Conservation (phyloP, 495 filamentous ascomycete genomes). For the Delitschia confertaspora region DNA sequence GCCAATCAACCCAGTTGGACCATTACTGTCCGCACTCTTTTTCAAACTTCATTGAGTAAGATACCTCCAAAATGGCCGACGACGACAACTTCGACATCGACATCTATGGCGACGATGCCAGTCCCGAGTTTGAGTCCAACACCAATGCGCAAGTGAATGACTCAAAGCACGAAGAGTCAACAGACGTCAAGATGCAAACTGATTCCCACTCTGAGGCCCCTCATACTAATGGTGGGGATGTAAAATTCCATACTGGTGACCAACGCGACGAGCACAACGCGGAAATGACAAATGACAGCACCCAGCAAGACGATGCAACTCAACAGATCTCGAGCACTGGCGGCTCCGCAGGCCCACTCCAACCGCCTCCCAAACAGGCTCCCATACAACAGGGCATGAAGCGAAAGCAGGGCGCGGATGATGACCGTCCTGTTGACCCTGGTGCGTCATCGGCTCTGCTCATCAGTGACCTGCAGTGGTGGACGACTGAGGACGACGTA, state of each 20-base stretch:
- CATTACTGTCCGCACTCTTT: not conserved
- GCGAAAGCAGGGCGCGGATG: constrained; percentile 44
- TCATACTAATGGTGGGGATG: not conserved
- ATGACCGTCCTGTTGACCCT: constrained; percentile 70
- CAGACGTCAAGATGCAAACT: constrained; percentile 16
- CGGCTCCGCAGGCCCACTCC: constrained; percentile 35
- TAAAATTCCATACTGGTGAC: constrained; percentile 3
- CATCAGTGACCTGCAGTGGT: constrained; percentile 88
- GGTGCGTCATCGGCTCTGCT: constrained; percentile 74
- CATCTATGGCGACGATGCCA: constrained; percentile 78
- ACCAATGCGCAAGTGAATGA: constrained; percentile 29
- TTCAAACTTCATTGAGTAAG: not conserved
- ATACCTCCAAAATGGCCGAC: constrained; percentile 55
- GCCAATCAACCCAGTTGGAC: constrained; percentile 19
- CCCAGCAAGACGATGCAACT: constrained; percentile 32
- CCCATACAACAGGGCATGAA: constrained; percentile 39
- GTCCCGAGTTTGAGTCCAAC: constrained; percentile 34
- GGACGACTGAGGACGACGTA: constrained; percentile 91
- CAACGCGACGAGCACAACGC: constrained; percentile 30
- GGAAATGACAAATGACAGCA: constrained; percentile 30
- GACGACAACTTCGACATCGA: constrained; percentile 98
- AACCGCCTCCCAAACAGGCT: constrained; percentile 41
- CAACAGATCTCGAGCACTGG: constrained; percentile 46
- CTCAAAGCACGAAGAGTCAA: constrained; percentile 8
- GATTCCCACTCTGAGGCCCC: constrained; percentile 14